These are phyloP conservation scores for Mesembryanthemum crystallinum DNA, from an alignment of 148 eudicot genomes.

Conservation along the genomic window DNA sequence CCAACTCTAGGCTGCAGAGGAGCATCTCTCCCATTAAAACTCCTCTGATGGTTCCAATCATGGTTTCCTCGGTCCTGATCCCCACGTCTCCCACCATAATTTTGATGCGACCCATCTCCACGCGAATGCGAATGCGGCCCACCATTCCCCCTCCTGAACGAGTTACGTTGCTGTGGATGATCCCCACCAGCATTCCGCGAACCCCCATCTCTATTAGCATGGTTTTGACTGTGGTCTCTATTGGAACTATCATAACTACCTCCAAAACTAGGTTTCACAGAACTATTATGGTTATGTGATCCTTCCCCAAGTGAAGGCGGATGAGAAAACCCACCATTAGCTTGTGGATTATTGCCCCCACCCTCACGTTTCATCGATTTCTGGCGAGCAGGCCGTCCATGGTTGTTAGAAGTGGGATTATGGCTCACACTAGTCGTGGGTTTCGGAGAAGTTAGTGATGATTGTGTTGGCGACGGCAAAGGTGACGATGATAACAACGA, in stretches of 20 bases:
- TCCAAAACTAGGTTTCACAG: conserved; percentile 40
- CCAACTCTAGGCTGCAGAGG: conserved; percentile 44
- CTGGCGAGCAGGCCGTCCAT: conserved; percentile 54
- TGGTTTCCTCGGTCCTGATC: conserved; percentile 68
- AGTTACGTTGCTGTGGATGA: conserved; percentile 50
- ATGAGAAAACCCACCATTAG: conserved; percentile 63
- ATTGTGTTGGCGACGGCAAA: conserved; percentile 13
- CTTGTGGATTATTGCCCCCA: conserved; percentile 44
- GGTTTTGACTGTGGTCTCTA: conserved; percentile 44
- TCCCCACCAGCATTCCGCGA: conserved; percentile 52
- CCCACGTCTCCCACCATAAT: conserved; percentile 49
- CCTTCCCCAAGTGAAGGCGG: conserved; percentile 42
- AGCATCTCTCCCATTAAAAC: conserved; percentile 61
- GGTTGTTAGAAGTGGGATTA: conserved; percentile 39
- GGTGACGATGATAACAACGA: conserved; percentile 15
- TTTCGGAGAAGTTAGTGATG: conserved; percentile 32
- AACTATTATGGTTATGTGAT: conserved; percentile 21
- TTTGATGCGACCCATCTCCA: conserved; percentile 70
- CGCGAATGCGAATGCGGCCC: conserved; percentile 63
- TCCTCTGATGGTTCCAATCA: conserved; percentile 61
- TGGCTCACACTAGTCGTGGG: conserved; percentile 36
- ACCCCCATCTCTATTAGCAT: conserved; percentile 41
- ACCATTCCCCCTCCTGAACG: conserved; percentile 56
- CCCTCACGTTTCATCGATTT: conserved; percentile 62
- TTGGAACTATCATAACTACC: conserved; percentile 44